phyloP scores from a whole-genome alignment of 1,284 basidiomycete genomes.

The Singerocomus inundabilis region DNA sequence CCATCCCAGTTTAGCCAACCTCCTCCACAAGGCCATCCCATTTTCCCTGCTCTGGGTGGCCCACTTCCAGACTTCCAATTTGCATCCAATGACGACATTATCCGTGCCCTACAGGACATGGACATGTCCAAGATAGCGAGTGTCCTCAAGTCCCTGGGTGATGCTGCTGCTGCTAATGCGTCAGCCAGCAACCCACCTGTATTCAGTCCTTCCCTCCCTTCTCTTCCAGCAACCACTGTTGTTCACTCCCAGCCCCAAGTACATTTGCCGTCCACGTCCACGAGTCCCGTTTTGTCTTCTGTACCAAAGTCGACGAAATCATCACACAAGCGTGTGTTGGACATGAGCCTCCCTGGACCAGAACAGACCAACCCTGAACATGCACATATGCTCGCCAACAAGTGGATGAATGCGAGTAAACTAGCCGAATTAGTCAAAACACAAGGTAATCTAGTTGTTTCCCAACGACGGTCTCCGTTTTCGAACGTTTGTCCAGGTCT shows the following conservation, averaged over 20 bases:
- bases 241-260: conserved; percentile 21
- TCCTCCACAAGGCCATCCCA: conserved; percentile 31
- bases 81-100: conserved; percentile 68
- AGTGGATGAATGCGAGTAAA: conserved; percentile 70
- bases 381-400: conserved; percentile 58
- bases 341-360: conserved; percentile 34
- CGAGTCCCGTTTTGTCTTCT: conserved; percentile 38
- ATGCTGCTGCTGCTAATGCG: conserved; percentile 48
- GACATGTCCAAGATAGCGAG: conserved; percentile 68
- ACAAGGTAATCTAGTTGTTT: conserved; percentile 48
- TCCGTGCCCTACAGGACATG: conserved; percentile 67
- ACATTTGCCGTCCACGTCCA: conserved; percentile 44
- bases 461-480: conserved; percentile 3
- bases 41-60: conserved; percentile 32
- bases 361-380: conserved; percentile 43
- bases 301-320: conserved; percentile 39
- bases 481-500: conserved; percentile 49
- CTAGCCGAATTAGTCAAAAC: conserved; percentile 62
- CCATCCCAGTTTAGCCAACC: conserved; percentile 31
- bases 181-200: conserved; percentile 31
- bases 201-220: conserved; percentile 34
- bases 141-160: conserved; percentile 61
- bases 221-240: conserved; percentile 21
- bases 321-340: conserved; percentile 31
- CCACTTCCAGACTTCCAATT: conserved; percentile 48